phyloP scores from a whole-genome alignment of 2,329 filamentous ascomycete genomes.

The Talaromyces sp. region DNA sequence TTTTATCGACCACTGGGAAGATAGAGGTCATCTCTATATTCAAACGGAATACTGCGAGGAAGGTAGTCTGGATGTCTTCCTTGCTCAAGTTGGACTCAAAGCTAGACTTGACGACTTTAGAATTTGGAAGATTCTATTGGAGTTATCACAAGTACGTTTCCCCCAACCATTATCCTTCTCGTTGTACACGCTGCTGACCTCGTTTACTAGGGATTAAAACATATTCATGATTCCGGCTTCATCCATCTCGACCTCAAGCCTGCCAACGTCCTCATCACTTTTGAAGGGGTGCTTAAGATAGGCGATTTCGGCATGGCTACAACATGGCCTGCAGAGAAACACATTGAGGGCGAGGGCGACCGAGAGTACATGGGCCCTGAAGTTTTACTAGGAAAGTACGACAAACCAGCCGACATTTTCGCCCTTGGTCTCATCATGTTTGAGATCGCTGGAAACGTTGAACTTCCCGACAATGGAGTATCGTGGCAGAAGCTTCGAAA shows the following conservation, averaged over 20 bases:
- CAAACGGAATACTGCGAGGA: conserved; percentile 97
- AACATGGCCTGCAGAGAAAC: conserved; percentile 66
- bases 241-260: conserved; percentile 64
- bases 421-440: conserved; percentile 90
- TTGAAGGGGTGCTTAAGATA: conserved; percentile 61
- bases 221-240: conserved; percentile 84
- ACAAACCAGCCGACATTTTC: conserved; percentile 90
- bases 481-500: conserved; percentile 86
- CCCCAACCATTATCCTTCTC: background rate
- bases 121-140: conserved; percentile 95
- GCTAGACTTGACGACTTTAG: conserved; percentile 92
- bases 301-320: conserved; percentile 69
- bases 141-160: conserved; percentile 68
- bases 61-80: conserved; percentile 80
- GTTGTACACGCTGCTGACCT: background rate
- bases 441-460: conserved; percentile 89
- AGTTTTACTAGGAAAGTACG: conserved; percentile 77
- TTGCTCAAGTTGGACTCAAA: conserved; percentile 74
- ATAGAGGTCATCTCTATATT: conserved; percentile 81
- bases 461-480: conserved; percentile 85
- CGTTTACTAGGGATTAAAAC: conserved; percentile 68
- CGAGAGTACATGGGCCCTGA: conserved; percentile 95
- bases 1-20: conserved; percentile 83
- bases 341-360: conserved; percentile 87
- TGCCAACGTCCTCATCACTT: conserved; percentile 61